Evolutionary conservation across 768 basidiomycete species (phyloP), one percentile per base, ranked within the genome.

Genomic region (Collybia nuda): DNA sequence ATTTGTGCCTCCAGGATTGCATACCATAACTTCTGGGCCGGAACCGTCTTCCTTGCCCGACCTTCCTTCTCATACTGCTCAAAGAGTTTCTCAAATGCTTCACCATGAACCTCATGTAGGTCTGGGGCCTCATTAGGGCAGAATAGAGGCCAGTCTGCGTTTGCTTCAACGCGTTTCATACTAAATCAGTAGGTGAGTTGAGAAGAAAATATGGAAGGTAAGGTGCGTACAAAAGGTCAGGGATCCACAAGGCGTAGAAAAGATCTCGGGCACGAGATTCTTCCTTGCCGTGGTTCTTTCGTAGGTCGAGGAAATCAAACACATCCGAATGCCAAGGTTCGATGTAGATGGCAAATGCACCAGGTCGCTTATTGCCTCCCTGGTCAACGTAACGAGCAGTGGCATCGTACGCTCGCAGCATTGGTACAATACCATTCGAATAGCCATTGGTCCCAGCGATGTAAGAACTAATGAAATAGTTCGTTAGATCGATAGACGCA

Each of bases 261-360:
- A 98, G 76, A 67, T 98, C 97, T 37, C 96, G 85, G 14, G 97
- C 97, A 54, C 96, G 92, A 26, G 85, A 84, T 71, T 98, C 95
- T 70, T 98, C 97, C 68, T 98, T 98, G 47, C 96, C 97, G 60
- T 98, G 96, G 68, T 99, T 99, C 83, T 98, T 98, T 62, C 97
- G 81, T 40, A 99, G 80, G 64, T 98, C 96, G 59, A 99, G 80
- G 76, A 99, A 98, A 51, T 97, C 95, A 60, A 98, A 97, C 65
- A 99, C 69, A 67, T 98, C 97, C 15, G 92, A 82, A 65, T 99
- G 97, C 97, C 97, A 99, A 12, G 97, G 97, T 72, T 99, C 97
- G 63, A 98, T 77, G 73, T 99, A 99, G 67, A 99, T 90, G 15
- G 97, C 91, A 59, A 99, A 98, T 1, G 97, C 97, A 53, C 97